Conservation (phyloP, 768 basidiomycete genomes). For the Rhodotorula paludigena region DNA sequence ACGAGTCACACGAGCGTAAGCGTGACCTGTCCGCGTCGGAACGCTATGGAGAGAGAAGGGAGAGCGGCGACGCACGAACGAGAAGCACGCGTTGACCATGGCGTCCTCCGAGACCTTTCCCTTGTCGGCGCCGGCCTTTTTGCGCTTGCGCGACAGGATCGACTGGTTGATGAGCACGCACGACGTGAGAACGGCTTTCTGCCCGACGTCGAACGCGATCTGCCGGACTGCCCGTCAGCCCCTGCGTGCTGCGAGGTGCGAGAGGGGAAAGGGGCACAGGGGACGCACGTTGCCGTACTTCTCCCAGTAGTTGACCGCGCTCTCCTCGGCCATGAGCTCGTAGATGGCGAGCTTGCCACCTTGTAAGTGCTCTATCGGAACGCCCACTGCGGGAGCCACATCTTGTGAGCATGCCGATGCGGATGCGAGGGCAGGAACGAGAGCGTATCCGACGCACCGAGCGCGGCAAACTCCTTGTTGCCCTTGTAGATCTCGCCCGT, state of each 20-base stretch:
- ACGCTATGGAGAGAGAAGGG: background rate
- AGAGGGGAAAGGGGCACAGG: constrained; percentile 11
- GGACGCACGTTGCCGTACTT: constrained; percentile 68
- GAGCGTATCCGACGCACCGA: constrained; percentile 45
- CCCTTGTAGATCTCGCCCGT: constrained; percentile 99
- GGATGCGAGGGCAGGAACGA: background rate
- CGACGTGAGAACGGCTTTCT: constrained; percentile 88
- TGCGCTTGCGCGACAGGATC: constrained; percentile 24
- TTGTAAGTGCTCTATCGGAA: constrained; percentile 81
- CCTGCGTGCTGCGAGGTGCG: no score
- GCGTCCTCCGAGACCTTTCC: constrained; percentile 58
- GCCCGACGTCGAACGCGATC: constrained; percentile 83
- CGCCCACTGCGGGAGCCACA: constrained; percentile 56
- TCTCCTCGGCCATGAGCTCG: constrained; percentile 96
- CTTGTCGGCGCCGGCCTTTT: constrained; percentile 28
- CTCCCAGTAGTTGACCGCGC: constrained; percentile 97
- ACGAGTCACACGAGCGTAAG: no score
- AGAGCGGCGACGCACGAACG: constrained; percentile 59
- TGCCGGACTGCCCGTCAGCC: constrained; percentile 49
- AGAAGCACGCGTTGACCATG: constrained; percentile 80
- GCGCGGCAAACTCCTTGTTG: constrained; percentile 88
- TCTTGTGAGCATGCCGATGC: constrained; percentile 6
- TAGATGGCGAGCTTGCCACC: constrained; percentile 94
- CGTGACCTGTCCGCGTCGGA: no score
- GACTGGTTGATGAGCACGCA: constrained; percentile 58